Conservation (phyloP, 768 basidiomycete species). For the Trametes gibbosa region DNA sequence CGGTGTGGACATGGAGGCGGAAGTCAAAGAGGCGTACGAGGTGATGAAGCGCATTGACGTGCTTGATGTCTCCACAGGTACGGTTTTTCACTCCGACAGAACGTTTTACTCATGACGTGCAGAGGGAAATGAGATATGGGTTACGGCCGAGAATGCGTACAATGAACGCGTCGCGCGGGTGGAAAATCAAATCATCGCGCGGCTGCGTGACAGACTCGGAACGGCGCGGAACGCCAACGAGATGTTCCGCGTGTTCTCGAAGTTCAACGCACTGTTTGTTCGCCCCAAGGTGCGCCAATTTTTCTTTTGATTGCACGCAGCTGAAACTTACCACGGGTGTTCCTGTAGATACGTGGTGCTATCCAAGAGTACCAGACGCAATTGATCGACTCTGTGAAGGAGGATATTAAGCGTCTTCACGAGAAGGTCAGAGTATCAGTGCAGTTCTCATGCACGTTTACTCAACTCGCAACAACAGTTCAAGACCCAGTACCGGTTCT, state of each 20-base stretch:
- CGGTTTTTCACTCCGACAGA: constrained; percentile 25
- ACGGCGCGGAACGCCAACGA: constrained; percentile 97
- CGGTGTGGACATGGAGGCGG: constrained; percentile 97
- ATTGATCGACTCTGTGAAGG: constrained; percentile 97
- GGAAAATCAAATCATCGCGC: constrained; percentile 97
- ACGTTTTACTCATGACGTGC: constrained; percentile 2
- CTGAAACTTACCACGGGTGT: too few relatives aligned
- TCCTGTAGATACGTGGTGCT: constrained; percentile 82
- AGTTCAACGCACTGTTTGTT: constrained; percentile 96
- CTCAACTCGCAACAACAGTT: constrained; percentile 47
- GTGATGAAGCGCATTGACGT: constrained; percentile 97
- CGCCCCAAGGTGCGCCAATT: constrained; percentile 74
- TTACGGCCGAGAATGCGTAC: constrained; percentile 94
- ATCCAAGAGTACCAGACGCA: constrained; percentile 99
- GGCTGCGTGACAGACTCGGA: constrained; percentile 86
- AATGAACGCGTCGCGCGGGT: constrained; percentile 96
- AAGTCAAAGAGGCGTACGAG: constrained; percentile 95
- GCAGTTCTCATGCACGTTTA: background rate
- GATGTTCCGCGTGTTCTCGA: constrained; percentile 99
- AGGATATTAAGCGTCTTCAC: constrained; percentile 93
- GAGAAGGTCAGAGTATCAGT: constrained; percentile 60
- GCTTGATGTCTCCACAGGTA: constrained; percentile 88
- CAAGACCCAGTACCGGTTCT: constrained; percentile 93
- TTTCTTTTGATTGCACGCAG: too few relatives aligned
- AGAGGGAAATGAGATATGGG: constrained; percentile 99